phyloP scores from a whole-genome alignment of 805 yeast genomes.

The Candida bentonensis region DNA sequence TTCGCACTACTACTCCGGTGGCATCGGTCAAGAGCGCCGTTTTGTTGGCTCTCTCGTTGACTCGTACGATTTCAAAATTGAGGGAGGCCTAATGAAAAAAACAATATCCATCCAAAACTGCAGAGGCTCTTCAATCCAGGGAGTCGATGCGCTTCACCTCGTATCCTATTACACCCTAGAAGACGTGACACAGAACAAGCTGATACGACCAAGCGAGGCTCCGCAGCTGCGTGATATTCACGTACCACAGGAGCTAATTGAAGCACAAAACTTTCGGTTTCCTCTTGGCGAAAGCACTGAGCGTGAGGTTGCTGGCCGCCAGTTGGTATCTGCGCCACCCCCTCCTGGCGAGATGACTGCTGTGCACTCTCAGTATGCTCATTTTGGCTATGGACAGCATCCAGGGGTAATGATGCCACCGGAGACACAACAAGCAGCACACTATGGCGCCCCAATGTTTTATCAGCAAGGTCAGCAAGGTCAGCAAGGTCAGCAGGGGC shows the following conservation, averaged over 20 bases:
- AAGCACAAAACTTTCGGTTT: background rate
- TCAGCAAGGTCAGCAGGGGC: background rate
- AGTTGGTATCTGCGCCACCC: no score
- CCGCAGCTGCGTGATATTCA: conserved; percentile 34
- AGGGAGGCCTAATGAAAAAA: conserved; percentile 67
- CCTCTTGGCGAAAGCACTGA: no score
- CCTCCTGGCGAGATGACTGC: no score
- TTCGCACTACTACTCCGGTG: background rate
- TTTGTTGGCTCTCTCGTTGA: conserved; percentile 44
- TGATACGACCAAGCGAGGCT: conserved; percentile 44
- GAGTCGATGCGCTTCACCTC: conserved; percentile 34
- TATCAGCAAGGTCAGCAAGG: background rate
- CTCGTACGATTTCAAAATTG: conserved; percentile 45
- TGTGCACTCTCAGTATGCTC: no score
- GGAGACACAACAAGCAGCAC: background rate
- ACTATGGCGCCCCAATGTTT: background rate
- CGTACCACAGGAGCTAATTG: conserved; percentile 23
- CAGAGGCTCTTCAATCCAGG: background rate
- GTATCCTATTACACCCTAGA: conserved; percentile 66
- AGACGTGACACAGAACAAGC: conserved; percentile 48
- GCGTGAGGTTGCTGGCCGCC: no score
- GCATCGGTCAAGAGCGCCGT: conserved; percentile 7
- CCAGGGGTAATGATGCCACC: background rate
- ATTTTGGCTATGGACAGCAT: background rate
- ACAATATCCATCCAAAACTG: conserved; percentile 44